Percentiles rank a stretch among this genome's conserved stretches.
phyloP scores from a whole-genome alignment of 1,139 yeast species.

The Meyerozyma athensensis region DNA sequence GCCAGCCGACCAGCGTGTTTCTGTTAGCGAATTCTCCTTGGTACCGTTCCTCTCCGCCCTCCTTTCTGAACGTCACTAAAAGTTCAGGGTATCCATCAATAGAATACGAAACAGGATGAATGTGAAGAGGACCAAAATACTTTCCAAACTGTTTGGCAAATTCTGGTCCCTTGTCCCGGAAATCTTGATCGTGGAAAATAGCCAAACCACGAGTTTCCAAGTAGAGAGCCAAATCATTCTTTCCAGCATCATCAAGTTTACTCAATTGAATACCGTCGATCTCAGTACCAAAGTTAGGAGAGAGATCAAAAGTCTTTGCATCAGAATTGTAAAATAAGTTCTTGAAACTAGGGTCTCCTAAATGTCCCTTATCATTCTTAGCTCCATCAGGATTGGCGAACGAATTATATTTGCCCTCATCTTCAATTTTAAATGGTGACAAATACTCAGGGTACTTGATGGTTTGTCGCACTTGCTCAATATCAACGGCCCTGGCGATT shows the following conservation, averaged over 20 bases:
- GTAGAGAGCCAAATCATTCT: slow-evolving; percentile 29
- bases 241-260: slow-evolving; percentile 26
- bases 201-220: slow-evolving; percentile 29
- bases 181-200: slow-evolving; percentile 28
- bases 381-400: slow-evolving; percentile 18
- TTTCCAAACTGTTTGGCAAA: slow-evolving; percentile 25
- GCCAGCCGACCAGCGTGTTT: slow-evolving; percentile 20
- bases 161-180: slow-evolving; percentile 26
- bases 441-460: slow-evolving; percentile 23
- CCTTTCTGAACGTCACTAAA: slow-evolving; percentile 26
- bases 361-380: slow-evolving; percentile 23
- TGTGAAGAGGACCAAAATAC: slow-evolving; percentile 30
- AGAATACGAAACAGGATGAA: slow-evolving; percentile 26
- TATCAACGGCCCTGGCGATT: slow-evolving; percentile 1
- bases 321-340: slow-evolving; percentile 22
- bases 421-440: slow-evolving; percentile 14
- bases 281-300: slow-evolving; percentile 32
- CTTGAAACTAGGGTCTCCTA: slow-evolving; percentile 26
- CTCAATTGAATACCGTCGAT: slow-evolving; percentile 29
- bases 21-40: slow-evolving; percentile 17
- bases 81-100: slow-evolving; percentile 26
- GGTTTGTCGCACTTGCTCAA: slow-evolving; percentile 12
- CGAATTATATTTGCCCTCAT: slow-evolving; percentile 18
- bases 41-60: slow-evolving; percentile 22
- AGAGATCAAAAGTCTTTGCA: slow-evolving; percentile 15